Evolutionary conservation across 2,329 filamentous ascomycete species (phyloP).

Genomic region (Diplodia intermedia): DNA sequence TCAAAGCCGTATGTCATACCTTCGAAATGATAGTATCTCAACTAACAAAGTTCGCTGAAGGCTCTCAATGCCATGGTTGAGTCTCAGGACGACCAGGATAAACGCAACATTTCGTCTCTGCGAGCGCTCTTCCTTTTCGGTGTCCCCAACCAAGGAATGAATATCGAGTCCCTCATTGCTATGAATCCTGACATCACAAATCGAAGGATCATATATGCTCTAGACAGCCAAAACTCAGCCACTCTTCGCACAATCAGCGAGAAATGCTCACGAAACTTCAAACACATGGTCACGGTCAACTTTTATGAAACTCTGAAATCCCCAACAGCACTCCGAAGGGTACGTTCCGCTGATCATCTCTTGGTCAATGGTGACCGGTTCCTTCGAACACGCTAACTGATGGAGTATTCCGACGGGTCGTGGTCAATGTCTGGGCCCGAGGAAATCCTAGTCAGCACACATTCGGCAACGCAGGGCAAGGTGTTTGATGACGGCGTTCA

Average conservation of each 20-base stretch:
- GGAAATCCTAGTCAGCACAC: neutral
- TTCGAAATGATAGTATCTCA: no score
- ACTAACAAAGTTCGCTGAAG: neutral
- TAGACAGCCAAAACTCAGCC: neutral
- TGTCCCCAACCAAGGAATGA: slow-evolving; percentile 1
- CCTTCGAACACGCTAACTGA: neutral
- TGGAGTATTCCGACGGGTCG: neutral
- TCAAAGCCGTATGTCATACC: neutral
- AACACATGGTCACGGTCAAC: neutral
- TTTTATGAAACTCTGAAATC: neutral
- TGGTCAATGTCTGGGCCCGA: neutral
- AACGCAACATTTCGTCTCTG: neutral
- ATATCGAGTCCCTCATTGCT: neutral
- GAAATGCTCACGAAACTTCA: neutral
- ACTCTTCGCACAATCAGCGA: neutral
- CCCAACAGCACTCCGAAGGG: neutral
- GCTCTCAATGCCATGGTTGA: neutral
- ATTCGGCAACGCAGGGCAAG: neutral
- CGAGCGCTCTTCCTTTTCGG: neutral
- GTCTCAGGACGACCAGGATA: neutral
- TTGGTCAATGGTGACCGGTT: no score
- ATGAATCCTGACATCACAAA: neutral
- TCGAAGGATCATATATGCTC: neutral
- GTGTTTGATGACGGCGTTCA: neutral
- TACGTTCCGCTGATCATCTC: neutral